Conservation (phyloP, 257 asterid genomes). For the Salvia hispanica region DNA sequence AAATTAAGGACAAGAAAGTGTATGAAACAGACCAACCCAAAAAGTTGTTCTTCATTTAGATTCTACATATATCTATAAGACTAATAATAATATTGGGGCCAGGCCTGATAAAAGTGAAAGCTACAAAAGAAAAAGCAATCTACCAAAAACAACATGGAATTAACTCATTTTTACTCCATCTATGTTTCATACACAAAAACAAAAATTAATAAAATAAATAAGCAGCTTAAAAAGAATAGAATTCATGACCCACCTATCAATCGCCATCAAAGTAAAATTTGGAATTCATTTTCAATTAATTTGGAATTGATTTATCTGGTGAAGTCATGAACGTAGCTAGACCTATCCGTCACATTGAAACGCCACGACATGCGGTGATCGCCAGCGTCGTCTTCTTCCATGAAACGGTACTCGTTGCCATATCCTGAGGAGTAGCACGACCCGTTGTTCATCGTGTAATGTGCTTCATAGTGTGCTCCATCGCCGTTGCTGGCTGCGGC, state of each 20-base stretch:
- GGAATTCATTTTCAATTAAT: not conserved
- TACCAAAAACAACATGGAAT: constrained; percentile 53
- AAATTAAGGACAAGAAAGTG: constrained; percentile 26
- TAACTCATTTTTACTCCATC: constrained; percentile 82
- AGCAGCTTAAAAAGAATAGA: constrained; percentile 50
- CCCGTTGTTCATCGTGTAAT: constrained; percentile 47
- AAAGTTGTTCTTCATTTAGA: constrained; percentile 24
- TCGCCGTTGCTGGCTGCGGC: constrained; percentile 48
- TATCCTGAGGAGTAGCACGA: constrained; percentile 42
- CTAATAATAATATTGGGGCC: not conserved
- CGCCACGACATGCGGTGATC: constrained; percentile 73
- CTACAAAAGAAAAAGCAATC: constrained; percentile 32
- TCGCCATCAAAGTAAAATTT: constrained; percentile 31
- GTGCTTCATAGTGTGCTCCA: constrained; percentile 39
- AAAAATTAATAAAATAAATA: constrained; percentile 24
- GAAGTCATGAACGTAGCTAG: constrained; percentile 70
- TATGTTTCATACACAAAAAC: constrained; percentile 28
- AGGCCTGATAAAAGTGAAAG: constrained; percentile 38
- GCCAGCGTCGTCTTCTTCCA: constrained; percentile 48
- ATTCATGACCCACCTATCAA: constrained; percentile 43
- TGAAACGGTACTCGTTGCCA: constrained; percentile 61
- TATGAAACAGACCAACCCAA: constrained; percentile 43
- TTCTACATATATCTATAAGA: not conserved
- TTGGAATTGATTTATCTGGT: constrained; percentile 44
- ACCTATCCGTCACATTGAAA: constrained; percentile 66